Evolutionary conservation across 441 rosid genomes (phyloP), one percentile per base, ranked within the genome.

Genomic region (Lepidium campestre): DNA sequence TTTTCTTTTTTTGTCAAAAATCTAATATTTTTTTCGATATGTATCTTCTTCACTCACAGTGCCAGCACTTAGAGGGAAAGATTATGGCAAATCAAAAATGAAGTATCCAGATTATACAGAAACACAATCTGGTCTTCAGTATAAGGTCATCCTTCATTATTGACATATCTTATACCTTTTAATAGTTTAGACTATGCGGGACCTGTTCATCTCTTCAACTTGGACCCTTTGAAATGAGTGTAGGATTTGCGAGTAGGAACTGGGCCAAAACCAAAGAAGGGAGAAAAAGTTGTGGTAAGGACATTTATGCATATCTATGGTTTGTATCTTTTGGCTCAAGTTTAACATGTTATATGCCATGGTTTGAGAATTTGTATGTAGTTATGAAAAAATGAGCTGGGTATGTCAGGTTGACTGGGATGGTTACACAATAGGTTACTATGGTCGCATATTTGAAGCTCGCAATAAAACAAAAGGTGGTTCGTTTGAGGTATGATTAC

Each of bases 361-460:
- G n/a, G 45, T 6, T 32, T 22, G 2, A 15, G 2, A 66, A 32
- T 29, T 40, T 50, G 50, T 12, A 62, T 31, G 31, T 54, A 59
- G 58, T 73, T 25, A 42, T 17, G 29, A 62, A 47, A 56, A 48
- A 11, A 35, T 65, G 65, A 60, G 42, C 55, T 48, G 59, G 54
- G 46, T 31, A 10, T 55, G 61, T 75, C 58, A 93, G 98, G 89
- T 93, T 83, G 97, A 93, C 75, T 90, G 98, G 98, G 98, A 88
- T 55, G 98, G 97, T 31, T 93, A 87, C 83, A 87, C 98, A 49
- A 93, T 93, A 62, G 98, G 98, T 46, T 93, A 93, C 81, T 90
- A 93, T 74, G 98, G 98, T 47, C 97, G 98, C 62, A 93, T 93
- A 57, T 93, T 93, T 80, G 98, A 93, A 87, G 98, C 98, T 75